Evolutionary conservation across 208 protist genomes (phyloP), one percentile per base, ranked within the genome.

Genomic region (Leishmania major): DNA sequence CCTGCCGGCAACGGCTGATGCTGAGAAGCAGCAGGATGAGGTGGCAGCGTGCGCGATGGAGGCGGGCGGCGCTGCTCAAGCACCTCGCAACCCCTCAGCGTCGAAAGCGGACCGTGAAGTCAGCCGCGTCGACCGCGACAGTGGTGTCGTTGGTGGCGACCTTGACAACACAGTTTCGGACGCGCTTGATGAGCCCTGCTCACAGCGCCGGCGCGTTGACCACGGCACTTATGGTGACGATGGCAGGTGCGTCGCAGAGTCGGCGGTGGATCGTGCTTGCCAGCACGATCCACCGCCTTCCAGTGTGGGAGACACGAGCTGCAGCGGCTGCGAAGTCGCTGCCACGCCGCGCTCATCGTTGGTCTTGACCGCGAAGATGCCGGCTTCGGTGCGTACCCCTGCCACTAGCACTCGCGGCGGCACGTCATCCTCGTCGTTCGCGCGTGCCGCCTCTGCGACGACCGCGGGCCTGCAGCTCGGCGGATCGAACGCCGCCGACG

Each of bases 131-230:
- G 60, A 13, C 57, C 60, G 60, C n/a, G n/a, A 11, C 57, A 22
- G n/a, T 13, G 25, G 15, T 37, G 60, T 31, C 13, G 28, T 31
- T 2, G 25, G n/a, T 10, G 31, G 60, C 6, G 43, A 53, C 40
- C 69, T 43, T n/a, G 47, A 43, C 6, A 57, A 15, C 0, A 31
- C 31, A 6, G 53, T 40, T n/a, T 35, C 51, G n/a, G 47, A 40
- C 31, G 28, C 35, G 35, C 22, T 64, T 19, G 31, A 8, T 43
- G 73, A 55, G 31, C 73, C 73, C 17, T n/a, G 19, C 19, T n/a
- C 73, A 45, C 22, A 62, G 37, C 49, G 45, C 35, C 49, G 73
- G 49, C 73, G 73, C 31, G 49, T 77, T 40, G 73, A 77, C 2
- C 17, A 47, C 15, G 51, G 3, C 73, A 62, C 25, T 6, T 51